A percentile compares a stretch with the other conserved stretches of the same genome.
Evolutionary conservation across 441 rosid genomes (phyloP).

Genomic region (Capsella rubella): DNA sequence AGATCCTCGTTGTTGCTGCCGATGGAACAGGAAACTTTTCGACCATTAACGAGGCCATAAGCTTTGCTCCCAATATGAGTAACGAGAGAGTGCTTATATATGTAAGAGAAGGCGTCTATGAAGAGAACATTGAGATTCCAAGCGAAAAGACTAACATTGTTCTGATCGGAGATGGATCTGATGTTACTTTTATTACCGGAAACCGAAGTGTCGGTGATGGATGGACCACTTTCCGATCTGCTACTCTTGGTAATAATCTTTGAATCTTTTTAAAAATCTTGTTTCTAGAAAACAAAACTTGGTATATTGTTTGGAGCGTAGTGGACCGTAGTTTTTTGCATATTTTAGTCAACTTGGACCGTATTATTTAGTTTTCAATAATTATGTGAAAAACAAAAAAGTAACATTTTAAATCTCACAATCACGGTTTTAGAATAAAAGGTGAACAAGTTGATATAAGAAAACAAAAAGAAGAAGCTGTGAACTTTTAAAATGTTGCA

Average conservation of each 20-base stretch:
- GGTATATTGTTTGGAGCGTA: background rate
- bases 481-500: background rate
- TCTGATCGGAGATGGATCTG: constrained; percentile 73
- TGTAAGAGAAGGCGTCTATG: constrained; percentile 66
- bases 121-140: constrained; percentile 73
- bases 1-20: constrained; percentile 63
- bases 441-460: no score
- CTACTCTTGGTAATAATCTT: constrained; percentile 65
- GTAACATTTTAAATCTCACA: background rate
- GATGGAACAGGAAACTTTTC: constrained; percentile 82
- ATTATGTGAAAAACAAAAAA: background rate
- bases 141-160: constrained; percentile 67
- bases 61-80: constrained; percentile 71
- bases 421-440: background rate
- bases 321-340: background rate
- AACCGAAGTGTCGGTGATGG: constrained; percentile 71
- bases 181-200: constrained; percentile 66
- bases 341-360: background rate
- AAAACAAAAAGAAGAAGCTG: background rate
- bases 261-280: background rate
- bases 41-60: constrained; percentile 67
- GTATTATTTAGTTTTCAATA: background rate
- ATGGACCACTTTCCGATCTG: constrained; percentile 94
- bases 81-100: constrained; percentile 55
- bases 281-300: background rate